Percentiles rank a stretch among this genome's conserved stretches.
Evolutionary conservation across 1,139 yeast species (phyloP).

Genomic region (Candida pseudoviswanathii): DNA sequence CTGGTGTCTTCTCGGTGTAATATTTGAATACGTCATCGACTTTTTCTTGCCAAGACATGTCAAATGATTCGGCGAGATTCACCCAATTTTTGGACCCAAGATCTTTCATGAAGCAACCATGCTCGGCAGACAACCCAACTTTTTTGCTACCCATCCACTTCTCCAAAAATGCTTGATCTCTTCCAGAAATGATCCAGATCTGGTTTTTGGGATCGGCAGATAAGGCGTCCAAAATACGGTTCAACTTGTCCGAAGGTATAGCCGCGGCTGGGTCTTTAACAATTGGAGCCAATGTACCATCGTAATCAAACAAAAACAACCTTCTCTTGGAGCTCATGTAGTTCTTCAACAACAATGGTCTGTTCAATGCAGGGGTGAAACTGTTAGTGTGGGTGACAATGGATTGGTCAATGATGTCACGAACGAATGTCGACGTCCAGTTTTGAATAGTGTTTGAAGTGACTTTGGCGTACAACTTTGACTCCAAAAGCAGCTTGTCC

Average conservation of each 20-base stretch:
- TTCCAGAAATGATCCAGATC: slow-evolving; percentile 95
- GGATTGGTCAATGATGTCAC: slow-evolving; percentile 54
- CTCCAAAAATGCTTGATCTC: slow-evolving; percentile 89
- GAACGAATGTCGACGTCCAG: slow-evolving; percentile 74
- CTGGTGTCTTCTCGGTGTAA: slow-evolving; percentile 88
- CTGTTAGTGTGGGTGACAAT: slow-evolving; percentile 46
- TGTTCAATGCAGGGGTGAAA: slow-evolving; percentile 83
- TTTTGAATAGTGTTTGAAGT: slow-evolving; percentile 72
- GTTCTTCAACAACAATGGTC: slow-evolving; percentile 62
- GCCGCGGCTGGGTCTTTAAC: slow-evolving; percentile 98
- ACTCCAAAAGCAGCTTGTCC: slow-evolving; percentile 47
- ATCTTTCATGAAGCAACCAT: slow-evolving; percentile 90
- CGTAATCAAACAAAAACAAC: slow-evolving; percentile 89
- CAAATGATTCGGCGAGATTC: slow-evolving; percentile 78
- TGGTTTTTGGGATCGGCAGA: slow-evolving; percentile 78
- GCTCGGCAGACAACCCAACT: slow-evolving; percentile 92
- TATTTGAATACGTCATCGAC: slow-evolving; percentile 73
- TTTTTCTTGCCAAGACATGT: slow-evolving; percentile 91
- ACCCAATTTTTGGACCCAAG: slow-evolving; percentile 69
- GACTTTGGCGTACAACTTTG: slow-evolving; percentile 63
- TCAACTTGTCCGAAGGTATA: slow-evolving; percentile 79
- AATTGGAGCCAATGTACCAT: slow-evolving; percentile 95
- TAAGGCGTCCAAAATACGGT: slow-evolving; percentile 59
- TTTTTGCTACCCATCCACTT: slow-evolving; percentile 79
- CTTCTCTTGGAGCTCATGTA: slow-evolving; percentile 68